Evolutionary conservation across 106 monocot genomes (phyloP).

Genomic region (Posidonia australis): DNA sequence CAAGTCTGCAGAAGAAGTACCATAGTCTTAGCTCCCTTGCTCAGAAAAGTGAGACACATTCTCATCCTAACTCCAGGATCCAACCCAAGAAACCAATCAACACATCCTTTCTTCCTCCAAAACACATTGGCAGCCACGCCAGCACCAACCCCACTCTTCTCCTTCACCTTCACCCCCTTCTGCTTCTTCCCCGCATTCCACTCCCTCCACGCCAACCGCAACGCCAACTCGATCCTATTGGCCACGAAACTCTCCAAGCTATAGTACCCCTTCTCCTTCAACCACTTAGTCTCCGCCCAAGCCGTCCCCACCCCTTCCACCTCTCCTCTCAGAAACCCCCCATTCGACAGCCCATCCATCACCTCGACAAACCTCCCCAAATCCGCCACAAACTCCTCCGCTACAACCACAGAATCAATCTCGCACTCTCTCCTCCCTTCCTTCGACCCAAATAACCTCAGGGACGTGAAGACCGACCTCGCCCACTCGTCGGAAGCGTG

Average conservation of each 20-base stretch:
- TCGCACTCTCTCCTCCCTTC: conserved; percentile 7
- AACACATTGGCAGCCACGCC: conserved; percentile 49
- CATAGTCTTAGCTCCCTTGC: conserved; percentile 46
- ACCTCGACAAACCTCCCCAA: conserved; percentile 48
- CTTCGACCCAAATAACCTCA: conserved; percentile 52
- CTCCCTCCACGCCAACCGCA: conserved; percentile 55
- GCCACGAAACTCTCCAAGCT: conserved; percentile 65
- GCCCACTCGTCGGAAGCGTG: conserved; percentile 9
- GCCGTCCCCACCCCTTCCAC: background rate
- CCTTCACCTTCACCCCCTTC: conserved; percentile 31
- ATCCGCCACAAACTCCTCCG: conserved; percentile 51
- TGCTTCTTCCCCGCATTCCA: conserved; percentile 35
- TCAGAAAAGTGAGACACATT: conserved; percentile 30
- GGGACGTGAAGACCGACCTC: conserved; percentile 11
- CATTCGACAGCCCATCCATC: conserved; percentile 33
- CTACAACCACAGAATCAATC: conserved; percentile 42
- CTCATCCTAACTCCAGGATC: conserved; percentile 35
- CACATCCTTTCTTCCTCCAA: conserved; percentile 87
- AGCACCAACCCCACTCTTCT: conserved; percentile 8
- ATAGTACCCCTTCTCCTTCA: conserved; percentile 58
- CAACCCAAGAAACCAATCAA: conserved; percentile 78
- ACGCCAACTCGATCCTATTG: conserved; percentile 58
- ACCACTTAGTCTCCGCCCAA: conserved; percentile 4
- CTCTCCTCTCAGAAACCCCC: conserved; percentile 11
- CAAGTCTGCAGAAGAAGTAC: conserved; percentile 29